Evolutionary conservation across 2,329 filamentous ascomycete genomes (phyloP).

Genomic region (Epichloe brachyelytri): DNA sequence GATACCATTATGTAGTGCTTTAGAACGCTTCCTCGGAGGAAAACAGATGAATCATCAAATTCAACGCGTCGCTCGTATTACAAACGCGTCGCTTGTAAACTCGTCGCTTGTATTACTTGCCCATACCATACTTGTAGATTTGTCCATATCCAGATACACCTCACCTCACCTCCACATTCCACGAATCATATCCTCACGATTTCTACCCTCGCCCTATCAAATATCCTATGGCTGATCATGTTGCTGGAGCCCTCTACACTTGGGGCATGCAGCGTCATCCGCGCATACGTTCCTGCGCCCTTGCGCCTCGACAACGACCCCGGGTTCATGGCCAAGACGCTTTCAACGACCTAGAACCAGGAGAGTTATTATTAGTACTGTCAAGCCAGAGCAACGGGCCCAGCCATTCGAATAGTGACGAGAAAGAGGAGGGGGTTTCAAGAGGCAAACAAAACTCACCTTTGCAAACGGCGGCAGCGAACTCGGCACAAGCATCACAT

Average conservation of each 20-base stretch:
- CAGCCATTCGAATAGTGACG: background rate
- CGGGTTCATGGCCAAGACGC: slow-evolving; percentile 81
- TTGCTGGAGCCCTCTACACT: slow-evolving; percentile 44
- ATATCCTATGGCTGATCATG: slow-evolving; percentile 62
- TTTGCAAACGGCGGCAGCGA: slow-evolving; percentile 76
- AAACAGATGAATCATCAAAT: too few species aligned
- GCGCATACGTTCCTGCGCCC: slow-evolving; percentile 74
- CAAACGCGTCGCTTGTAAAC: too few species aligned
- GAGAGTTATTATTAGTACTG: slow-evolving; percentile 5
- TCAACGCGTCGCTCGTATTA: too few species aligned
- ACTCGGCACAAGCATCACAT: slow-evolving; percentile 74
- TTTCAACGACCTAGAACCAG: slow-evolving; percentile 63
- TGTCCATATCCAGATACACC: background rate
- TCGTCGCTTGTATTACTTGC: too few species aligned
- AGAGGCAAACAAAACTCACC: slow-evolving; percentile 35
- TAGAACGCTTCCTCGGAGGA: too few species aligned
- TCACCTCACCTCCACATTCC: background rate
- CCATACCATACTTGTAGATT: too few species aligned
- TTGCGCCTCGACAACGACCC: slow-evolving; percentile 75
- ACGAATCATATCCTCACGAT: slow-evolving; percentile 56
- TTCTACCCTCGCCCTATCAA: slow-evolving; percentile 74
- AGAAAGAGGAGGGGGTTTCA: background rate
- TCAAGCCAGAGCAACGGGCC: background rate
- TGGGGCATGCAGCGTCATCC: slow-evolving; percentile 61
- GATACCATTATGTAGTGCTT: background rate